A percentile compares a stretch with the other conserved stretches of the same genome.
Conservation (phyloP, 352 stramenopile genomes). For the Globisporangium splendens region DNA sequence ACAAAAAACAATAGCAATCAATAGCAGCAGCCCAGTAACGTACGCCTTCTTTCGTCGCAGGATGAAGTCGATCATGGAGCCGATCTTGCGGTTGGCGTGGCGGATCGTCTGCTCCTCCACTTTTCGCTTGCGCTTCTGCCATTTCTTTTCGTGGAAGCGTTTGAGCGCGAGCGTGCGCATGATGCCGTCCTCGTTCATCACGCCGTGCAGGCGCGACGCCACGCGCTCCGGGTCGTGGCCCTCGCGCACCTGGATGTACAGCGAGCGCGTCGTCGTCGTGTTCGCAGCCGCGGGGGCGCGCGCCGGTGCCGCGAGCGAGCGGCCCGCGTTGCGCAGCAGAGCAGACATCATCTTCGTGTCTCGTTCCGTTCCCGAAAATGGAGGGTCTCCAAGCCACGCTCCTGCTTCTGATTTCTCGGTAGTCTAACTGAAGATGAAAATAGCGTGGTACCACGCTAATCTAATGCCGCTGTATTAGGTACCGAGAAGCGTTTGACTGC, state of each 20-base stretch:
- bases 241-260: conserved; percentile 56
- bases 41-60: conserved; percentile 78
- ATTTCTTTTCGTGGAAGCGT: conserved; percentile 82
- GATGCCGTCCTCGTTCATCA: conserved; percentile 74
- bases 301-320: conserved; percentile 10
- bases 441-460: neutral
- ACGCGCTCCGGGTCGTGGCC: conserved; percentile 48
- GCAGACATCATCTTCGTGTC: conserved; percentile 27
- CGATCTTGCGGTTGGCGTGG: conserved; percentile 74
- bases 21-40: conserved; percentile 23
- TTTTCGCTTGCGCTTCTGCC: conserved; percentile 79
- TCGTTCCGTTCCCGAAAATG: neutral
- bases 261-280: conserved; percentile 20
- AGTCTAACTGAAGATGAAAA: neutral
- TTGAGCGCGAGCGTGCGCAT: conserved; percentile 71
- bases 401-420: neutral
- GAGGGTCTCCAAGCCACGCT: conserved; percentile 4
- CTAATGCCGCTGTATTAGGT: too few species aligned
- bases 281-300: conserved; percentile 10
- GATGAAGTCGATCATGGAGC: conserved; percentile 85
- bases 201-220: conserved; percentile 54
- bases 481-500: too few species aligned
- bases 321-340: conserved; percentile 25
- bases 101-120: conserved; percentile 75
- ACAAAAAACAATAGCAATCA: neutral